Percentiles rank a stretch among this genome's conserved stretches.
These are phyloP conservation scores for Xylaria sp. DNA, from an alignment of 2,329 filamentous ascomycete genomes.

Conservation along the genomic window DNA sequence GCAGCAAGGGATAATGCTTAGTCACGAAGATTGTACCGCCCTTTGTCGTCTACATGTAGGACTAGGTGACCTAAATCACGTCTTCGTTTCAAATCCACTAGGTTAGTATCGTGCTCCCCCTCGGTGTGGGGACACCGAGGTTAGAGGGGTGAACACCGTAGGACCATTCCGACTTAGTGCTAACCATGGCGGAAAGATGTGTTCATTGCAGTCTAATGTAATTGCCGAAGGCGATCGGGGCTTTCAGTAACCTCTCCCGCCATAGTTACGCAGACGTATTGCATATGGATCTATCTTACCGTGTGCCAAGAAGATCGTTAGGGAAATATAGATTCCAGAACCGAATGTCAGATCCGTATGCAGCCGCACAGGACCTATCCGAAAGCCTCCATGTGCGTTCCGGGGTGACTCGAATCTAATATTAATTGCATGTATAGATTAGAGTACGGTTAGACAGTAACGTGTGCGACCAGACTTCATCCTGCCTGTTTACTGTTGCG, in stretches of 20 bases:
- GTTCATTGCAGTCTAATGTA: too few species aligned
- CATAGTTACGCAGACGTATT: not conserved
- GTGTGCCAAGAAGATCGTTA: not conserved
- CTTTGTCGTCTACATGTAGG: not conserved
- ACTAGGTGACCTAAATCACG: slow-evolving; percentile 6
- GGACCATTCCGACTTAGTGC: not conserved
- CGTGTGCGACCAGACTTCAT: not conserved
- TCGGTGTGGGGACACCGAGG: slow-evolving; percentile 16
- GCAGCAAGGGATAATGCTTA: not conserved
- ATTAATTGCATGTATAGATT: not conserved
- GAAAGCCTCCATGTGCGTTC: not conserved
- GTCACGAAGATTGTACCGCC: not conserved
- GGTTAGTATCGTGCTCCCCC: not conserved
- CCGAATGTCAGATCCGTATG: not conserved
- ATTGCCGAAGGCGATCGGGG: too few species aligned
- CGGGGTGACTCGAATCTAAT: not conserved
- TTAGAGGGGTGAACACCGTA: not conserved
- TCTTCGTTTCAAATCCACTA: slow-evolving; percentile 15
- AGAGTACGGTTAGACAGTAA: not conserved
- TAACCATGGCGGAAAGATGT: not conserved
- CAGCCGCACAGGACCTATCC: not conserved
- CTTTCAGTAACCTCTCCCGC: not conserved
- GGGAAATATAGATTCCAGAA: not conserved
- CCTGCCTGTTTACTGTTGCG: not conserved
- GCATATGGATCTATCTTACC: not conserved